Conservation (phyloP, 2,329 filamentous ascomycete species). For the Celoporthe dispersa region DNA sequence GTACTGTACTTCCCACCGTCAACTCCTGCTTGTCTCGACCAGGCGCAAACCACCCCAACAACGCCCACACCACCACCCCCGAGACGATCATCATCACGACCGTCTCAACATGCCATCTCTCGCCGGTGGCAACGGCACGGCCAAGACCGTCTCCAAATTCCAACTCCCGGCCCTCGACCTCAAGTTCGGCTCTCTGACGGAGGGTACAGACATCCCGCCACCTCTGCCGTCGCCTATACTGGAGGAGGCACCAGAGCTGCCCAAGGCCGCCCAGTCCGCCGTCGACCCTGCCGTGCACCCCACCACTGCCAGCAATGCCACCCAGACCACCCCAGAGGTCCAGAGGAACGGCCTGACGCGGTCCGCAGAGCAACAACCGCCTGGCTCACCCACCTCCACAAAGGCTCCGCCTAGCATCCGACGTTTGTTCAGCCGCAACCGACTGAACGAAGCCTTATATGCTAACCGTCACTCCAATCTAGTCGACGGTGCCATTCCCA, state of each 20-base stretch:
- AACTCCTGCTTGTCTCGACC: slow-evolving; percentile 1
- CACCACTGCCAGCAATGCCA: slow-evolving; percentile 46
- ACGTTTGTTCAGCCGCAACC: slow-evolving; percentile 59
- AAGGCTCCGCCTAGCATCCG: slow-evolving; percentile 60
- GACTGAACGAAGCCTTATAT: slow-evolving; percentile 56
- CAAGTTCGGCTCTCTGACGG: slow-evolving; percentile 62
- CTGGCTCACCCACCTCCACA: slow-evolving; percentile 57
- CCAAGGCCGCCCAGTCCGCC: slow-evolving; percentile 37
- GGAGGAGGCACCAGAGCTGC: slow-evolving; percentile 50
- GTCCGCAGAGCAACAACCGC: slow-evolving; percentile 49
- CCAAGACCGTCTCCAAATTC: slow-evolving; percentile 41
- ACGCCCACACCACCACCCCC: not conserved
- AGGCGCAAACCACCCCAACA: not conserved
- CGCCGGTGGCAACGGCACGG: slow-evolving; percentile 31
- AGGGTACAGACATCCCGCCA: slow-evolving; percentile 64
- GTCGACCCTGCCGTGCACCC: slow-evolving; percentile 30
- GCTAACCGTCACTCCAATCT: slow-evolving; percentile 52
- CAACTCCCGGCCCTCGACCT: slow-evolving; percentile 63
- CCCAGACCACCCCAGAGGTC: slow-evolving; percentile 36
- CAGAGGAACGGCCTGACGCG: slow-evolving; percentile 50
- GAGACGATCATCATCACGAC: not conserved
- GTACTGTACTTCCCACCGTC: not conserved
- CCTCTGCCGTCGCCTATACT: slow-evolving; percentile 59
- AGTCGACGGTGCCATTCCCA: slow-evolving; percentile 39
- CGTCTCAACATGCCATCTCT: slow-evolving; percentile 36